phyloP scores from a whole-genome alignment of 2,329 filamentous ascomycete species.

The Claviceps humidiphila region DNA sequence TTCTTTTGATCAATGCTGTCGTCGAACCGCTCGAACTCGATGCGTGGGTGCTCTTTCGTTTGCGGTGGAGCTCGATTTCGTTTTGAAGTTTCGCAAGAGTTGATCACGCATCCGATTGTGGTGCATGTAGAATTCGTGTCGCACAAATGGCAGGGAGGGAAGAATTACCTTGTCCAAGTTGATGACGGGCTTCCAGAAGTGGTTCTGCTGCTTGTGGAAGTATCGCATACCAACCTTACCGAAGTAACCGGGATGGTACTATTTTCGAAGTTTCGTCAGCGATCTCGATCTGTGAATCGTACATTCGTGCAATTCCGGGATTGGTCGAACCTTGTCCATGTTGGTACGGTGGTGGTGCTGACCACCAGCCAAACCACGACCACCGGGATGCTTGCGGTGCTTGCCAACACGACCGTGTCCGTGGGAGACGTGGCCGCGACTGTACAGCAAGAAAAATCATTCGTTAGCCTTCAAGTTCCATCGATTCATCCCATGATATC shows the following conservation, averaged over 20 bases:
- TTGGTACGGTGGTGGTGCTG: slow-evolving; percentile 66
- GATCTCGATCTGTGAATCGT: not conserved
- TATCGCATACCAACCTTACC: slow-evolving; percentile 91
- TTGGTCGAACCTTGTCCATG: slow-evolving; percentile 61
- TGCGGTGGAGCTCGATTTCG: too few species aligned
- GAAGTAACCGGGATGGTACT: slow-evolving; percentile 98
- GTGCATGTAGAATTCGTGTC: not conserved
- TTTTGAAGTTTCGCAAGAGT: not conserved
- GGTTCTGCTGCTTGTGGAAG: slow-evolving; percentile 93
- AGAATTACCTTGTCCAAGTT: slow-evolving; percentile 86
- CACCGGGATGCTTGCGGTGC: slow-evolving; percentile 85
- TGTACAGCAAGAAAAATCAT: slow-evolving; percentile 22
- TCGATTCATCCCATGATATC: not conserved
- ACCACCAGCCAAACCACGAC: slow-evolving; percentile 89
- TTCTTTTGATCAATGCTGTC: too few species aligned
- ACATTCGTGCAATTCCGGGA: not conserved
- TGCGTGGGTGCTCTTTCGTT: not conserved
- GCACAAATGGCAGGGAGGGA: slow-evolving; percentile 2
- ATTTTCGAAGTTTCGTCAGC: slow-evolving; percentile 22
- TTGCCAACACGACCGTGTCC: slow-evolving; percentile 98
- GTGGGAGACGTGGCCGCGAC: slow-evolving; percentile 95
- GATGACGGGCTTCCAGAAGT: slow-evolving; percentile 97
- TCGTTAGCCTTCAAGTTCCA: not conserved
- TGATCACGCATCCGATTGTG: not conserved
- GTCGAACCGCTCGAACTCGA: not conserved